Base-by-base conservation (phyloP, 371 early-diverging fungal genomes). In the Gilbertella persicaria region DNA sequence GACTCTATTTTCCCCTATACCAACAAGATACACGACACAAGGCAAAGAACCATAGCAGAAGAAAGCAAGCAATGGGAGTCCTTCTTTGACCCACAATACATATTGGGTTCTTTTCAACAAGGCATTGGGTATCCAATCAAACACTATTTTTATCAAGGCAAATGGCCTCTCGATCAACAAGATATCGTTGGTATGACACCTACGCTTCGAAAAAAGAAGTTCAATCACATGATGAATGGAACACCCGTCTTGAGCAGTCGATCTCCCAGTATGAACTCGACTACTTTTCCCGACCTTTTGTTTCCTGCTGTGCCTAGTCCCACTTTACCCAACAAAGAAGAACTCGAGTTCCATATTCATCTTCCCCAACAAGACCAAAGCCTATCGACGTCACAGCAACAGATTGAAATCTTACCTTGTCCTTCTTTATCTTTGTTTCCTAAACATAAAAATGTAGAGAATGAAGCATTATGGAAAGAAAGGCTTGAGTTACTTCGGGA, bases 1-100 rank as follows among this genome's bases (percentile, higher is more conserved):
- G 28, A 38, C 14, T n/a, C n/a, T 0, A 37, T 53, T 7, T 53
- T 53, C 9, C 53, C 53, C 9, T 45, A 45, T 10, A 45, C 21
- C 21, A 53, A 53, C 20, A 41, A 35, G 44, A 35, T 24, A 4
- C 21, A 55, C 12, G 55, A 41, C 20, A 20, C 36, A 1, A 5
- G 26, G 3, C 26, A 48, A 33, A 42, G 35, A 19, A 45, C 48
- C 2, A 41, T 45, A 17, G 37, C 44, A 10, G 55, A 60, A 28
- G 55, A 60, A 36, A 60, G 45, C 19, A 55, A 51, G 20, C 56
- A 52, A 47, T 62, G 62, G 62, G 62, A 62, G 8, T 56, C 43
- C 0, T 36, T 62, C 6, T 62, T 62, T 25, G 56, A 62, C 25
- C 62, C 62, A 5, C 62, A 62, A 17, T 40, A 55, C 30, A 51